These are phyloP conservation scores for Suillus subluteus DNA, from an alignment of 768 basidiomycete species.

Conservation along the genomic window DNA sequence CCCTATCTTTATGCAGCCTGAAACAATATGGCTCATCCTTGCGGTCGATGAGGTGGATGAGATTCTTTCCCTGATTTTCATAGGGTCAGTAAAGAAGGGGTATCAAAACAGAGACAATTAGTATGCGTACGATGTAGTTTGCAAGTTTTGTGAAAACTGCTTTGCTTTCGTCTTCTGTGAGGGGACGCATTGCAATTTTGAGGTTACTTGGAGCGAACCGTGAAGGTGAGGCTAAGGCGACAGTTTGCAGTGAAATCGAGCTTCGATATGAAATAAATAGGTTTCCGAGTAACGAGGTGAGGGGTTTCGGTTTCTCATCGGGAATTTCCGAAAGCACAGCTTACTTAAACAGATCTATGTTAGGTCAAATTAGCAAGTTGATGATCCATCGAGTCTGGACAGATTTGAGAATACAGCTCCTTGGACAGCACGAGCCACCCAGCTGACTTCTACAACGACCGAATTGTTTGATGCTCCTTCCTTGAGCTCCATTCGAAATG, in stretches of 20 bases:
- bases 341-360: slow-evolving; percentile 7
- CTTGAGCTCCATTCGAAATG: slow-evolving; percentile 31
- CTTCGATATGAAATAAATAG: slow-evolving; percentile 7
- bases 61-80: slow-evolving; percentile 80
- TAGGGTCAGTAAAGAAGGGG: background rate
- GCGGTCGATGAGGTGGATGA: slow-evolving; percentile 93
- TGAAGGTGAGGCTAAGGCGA: slow-evolving; percentile 3
- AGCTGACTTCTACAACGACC: slow-evolving; percentile 5
- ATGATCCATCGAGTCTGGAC: background rate
- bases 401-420: background rate
- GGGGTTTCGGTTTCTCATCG: slow-evolving; percentile 6
- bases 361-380: background rate
- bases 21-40: slow-evolving; percentile 96
- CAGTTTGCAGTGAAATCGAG: slow-evolving; percentile 9
- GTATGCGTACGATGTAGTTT: slow-evolving; percentile 83
- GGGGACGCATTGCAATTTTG: slow-evolving; percentile 72
- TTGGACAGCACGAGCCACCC: background rate
- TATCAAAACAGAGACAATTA: background rate
- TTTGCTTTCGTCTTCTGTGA: slow-evolving; percentile 97
- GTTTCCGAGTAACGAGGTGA: slow-evolving; percentile 10
- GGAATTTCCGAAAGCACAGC: slow-evolving; percentile 3
- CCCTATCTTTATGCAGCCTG: slow-evolving; percentile 90
- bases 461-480: slow-evolving; percentile 2
- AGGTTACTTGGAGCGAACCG: slow-evolving; percentile 16
- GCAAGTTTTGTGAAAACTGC: slow-evolving; percentile 95